phyloP scores from a whole-genome alignment of 2,329 filamentous ascomycete species.

The Colletotrichum phormii region DNA sequence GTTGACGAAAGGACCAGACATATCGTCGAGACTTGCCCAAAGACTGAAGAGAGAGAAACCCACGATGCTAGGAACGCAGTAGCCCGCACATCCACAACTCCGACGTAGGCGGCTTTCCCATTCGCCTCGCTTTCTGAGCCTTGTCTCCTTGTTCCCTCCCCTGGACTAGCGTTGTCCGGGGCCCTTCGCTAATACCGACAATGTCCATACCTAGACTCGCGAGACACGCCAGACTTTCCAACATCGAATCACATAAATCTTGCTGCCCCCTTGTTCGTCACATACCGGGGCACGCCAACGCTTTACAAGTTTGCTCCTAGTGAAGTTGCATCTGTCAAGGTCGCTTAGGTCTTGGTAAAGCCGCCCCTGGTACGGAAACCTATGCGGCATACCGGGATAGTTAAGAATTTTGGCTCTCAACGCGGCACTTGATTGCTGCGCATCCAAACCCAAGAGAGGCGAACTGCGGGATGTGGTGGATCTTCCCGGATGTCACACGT shows the following conservation, averaged over 20 bases:
- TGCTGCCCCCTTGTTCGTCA: background rate
- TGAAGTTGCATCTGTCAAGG: too few species aligned
- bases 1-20: background rate
- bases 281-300: background rate
- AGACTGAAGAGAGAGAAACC: background rate
- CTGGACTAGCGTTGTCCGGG: background rate
- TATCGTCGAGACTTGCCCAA: background rate
- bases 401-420: background rate
- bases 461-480: background rate
- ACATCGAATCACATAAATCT: background rate
- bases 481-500: background rate
- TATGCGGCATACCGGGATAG: background rate
- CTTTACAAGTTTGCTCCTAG: too few species aligned
- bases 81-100: background rate
- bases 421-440: background rate
- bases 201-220: background rate
- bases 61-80: background rate
- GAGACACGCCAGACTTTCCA: background rate
- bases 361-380: too few species aligned
- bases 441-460: background rate
- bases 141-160: background rate
- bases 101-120: background rate
- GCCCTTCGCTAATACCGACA: background rate
- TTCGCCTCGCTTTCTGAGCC: background rate
- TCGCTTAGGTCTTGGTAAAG: too few species aligned